Conservation (phyloP, 2,329 filamentous ascomycete genomes). For the Raffaelea albimanens region DNA sequence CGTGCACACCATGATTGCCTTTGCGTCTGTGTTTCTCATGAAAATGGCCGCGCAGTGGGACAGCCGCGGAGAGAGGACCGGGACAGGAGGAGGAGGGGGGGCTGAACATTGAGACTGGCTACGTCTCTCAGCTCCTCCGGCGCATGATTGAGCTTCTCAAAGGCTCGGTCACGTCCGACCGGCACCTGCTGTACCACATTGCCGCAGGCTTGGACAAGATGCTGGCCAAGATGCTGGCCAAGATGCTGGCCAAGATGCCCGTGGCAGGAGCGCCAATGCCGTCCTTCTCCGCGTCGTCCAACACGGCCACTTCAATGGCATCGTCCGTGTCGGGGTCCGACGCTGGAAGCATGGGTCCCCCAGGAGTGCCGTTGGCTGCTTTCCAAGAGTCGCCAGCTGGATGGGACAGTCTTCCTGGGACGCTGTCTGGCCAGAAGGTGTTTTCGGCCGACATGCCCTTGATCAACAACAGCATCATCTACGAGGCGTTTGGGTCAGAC, state of each 20-base stretch:
- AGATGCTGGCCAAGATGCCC: background rate
- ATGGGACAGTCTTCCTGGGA: conserved; percentile 1
- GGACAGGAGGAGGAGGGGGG: conserved; percentile 9
- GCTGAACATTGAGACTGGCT: conserved; percentile 22
- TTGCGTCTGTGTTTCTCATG: conserved; percentile 22
- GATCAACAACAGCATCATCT: conserved; percentile 18
- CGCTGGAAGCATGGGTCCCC: background rate
- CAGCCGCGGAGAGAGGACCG: background rate
- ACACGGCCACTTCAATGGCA: no score
- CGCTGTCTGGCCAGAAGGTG: conserved; percentile 3
- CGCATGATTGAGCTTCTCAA: conserved; percentile 22
- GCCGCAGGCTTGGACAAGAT: conserved; percentile 25
- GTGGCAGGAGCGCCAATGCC: background rate
- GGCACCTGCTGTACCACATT: conserved; percentile 27
- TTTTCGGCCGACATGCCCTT: conserved; percentile 13
- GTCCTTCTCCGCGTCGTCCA: background rate
- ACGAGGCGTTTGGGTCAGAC: conserved; percentile 19
- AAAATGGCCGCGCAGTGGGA: conserved; percentile 24
- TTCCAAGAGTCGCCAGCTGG: background rate
- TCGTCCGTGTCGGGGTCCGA: background rate
- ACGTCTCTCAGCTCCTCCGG: conserved; percentile 21
- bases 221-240: conserved; percentile 13
- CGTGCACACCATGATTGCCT: conserved; percentile 24
- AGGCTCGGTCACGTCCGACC: conserved; percentile 21
- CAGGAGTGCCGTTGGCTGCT: background rate